Evolutionary conservation across 2,329 filamentous ascomycete genomes (phyloP), one percentile per base, ranked within the genome.

Genomic region (Talaromyces rugulosus): DNA sequence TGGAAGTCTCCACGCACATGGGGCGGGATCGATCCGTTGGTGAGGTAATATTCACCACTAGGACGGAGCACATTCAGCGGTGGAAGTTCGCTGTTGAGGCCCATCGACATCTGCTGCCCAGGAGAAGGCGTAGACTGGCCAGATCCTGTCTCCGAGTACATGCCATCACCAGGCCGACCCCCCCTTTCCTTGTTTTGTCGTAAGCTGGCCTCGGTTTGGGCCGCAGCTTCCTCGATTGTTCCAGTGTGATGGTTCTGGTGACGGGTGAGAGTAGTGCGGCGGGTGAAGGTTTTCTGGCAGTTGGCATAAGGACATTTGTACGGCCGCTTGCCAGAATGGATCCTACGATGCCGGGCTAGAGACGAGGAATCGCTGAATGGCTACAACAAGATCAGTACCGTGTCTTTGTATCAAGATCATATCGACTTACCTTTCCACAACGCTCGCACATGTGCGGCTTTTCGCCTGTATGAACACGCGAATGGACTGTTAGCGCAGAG

Each of bases 271-370:
- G 95, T 98, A 0, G 95, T 98, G 66, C 94, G 89, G 62, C 95
- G 89, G 9, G 95, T 99, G 72, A 99, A 99, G 0, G 94, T 98
- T 84, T 98, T 98, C 74, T 98, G 93, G 77, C 95, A 99, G 75
- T 97, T 93, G 63, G 92, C 93, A 70, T 95, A 98, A 0, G 93
- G 93, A 78, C 95, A 99, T 77, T 96, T 96, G 82, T 98, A 99
- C 1, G 95, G 95, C 56, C 95, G 85, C 78, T 95, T 96, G 63
- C 95, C 95, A 4, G 92, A 96, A 74, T 99, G 95, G 64, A 97
- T 98, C 66, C 95, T 87, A 63, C 95, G 88, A 78, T 99, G 95
- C 60, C 95, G 86, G 14, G 95, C 95, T 27, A 99, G 82, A 18
- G 94, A 98, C 71, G 92, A 96, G 54, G 92, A 96, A 75, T 99